A percentile compares a stretch with the other conserved stretches of the same genome.
Evolutionary conservation across 1,284 basidiomycete genomes (phyloP).

Genomic region (Ustilago esculenta): DNA sequence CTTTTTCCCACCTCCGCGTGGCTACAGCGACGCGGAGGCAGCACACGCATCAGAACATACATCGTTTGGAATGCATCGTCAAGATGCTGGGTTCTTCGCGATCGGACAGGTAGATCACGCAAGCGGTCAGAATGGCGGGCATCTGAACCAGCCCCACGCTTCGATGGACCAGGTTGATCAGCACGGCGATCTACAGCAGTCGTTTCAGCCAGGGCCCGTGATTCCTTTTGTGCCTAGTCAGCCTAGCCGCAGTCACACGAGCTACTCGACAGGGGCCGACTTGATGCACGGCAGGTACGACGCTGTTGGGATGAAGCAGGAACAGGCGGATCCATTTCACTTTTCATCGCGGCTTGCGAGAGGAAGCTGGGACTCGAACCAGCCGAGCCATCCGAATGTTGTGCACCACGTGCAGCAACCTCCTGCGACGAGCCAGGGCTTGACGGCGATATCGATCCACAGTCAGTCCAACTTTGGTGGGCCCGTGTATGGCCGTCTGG

Average conservation of each 20-base stretch:
- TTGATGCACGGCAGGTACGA: slow-evolving; percentile 20
- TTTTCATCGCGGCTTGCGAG: slow-evolving; percentile 30
- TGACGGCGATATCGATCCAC: slow-evolving; percentile 25
- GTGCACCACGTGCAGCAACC: slow-evolving; percentile 32
- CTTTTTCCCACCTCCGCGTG: slow-evolving; percentile 4
- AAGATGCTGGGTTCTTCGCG: slow-evolving; percentile 15
- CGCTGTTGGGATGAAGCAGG: slow-evolving; percentile 15
- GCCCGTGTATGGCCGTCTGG: slow-evolving; percentile 13
- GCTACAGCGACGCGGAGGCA: slow-evolving; percentile 9
- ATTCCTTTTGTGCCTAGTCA: slow-evolving; percentile 37
- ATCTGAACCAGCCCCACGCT: slow-evolving; percentile 10
- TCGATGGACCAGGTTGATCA: slow-evolving; percentile 6
- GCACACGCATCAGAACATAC: slow-evolving; percentile 8
- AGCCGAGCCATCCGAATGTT: slow-evolving; percentile 18
- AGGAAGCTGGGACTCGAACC: slow-evolving; percentile 48
- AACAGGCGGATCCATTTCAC: slow-evolving; percentile 29
- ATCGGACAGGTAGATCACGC: slow-evolving; percentile 10
- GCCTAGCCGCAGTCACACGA: slow-evolving; percentile 9
- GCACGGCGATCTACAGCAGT: slow-evolving; percentile 5
- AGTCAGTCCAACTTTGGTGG: slow-evolving; percentile 27
- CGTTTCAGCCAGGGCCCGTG: slow-evolving; percentile 16
- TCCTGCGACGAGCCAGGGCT: slow-evolving; percentile 41
- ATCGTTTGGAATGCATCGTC: slow-evolving; percentile 13
- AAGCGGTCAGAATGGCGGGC: slow-evolving; percentile 2
- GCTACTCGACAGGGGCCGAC: slow-evolving; percentile 6